Evolutionary conservation across 257 asterid species (phyloP).

Genomic region (Ilex asprella): DNA sequence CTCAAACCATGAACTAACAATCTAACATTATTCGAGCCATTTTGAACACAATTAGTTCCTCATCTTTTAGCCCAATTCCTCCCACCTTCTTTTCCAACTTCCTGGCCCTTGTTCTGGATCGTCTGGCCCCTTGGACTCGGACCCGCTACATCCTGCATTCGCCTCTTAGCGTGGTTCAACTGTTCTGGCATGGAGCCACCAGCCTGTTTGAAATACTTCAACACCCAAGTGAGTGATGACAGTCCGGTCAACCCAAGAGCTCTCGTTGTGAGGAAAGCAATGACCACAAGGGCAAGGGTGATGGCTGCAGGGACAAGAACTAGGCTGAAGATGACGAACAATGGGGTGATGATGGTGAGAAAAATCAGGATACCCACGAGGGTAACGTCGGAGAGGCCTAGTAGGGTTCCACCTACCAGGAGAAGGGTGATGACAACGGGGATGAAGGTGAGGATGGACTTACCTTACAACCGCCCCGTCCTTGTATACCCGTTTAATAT

Average conservation of each 20-base stretch:
- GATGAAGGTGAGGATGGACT: too few relatives aligned
- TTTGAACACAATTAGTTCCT: too few relatives aligned
- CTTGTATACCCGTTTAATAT: too few relatives aligned
- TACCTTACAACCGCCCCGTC: too few relatives aligned
- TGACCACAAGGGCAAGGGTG: neutral
- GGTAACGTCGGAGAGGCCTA: slow-evolving; percentile 12
- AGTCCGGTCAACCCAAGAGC: slow-evolving; percentile 21
- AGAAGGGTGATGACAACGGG: slow-evolving; percentile 13
- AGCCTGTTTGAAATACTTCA: slow-evolving; percentile 7
- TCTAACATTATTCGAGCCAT: too few relatives aligned
- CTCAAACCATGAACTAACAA: too few relatives aligned
- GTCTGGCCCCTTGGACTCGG: slow-evolving; percentile 7
- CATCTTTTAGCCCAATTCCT: too few relatives aligned
- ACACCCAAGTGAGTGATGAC: slow-evolving; percentile 13
- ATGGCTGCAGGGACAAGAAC: slow-evolving; percentile 14
- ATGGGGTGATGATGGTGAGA: slow-evolving; percentile 7
- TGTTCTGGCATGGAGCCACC: neutral
- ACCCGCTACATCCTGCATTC: slow-evolving; percentile 2
- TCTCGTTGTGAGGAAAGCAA: slow-evolving; percentile 17
- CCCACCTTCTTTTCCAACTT: neutral
- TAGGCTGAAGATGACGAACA: slow-evolving; percentile 22
- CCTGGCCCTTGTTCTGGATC: slow-evolving; percentile 10
- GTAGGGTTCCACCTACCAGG: slow-evolving; percentile 7
- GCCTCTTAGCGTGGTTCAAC: slow-evolving; percentile 10
- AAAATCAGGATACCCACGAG: slow-evolving; percentile 15